Conservation (phyloP, 2,329 filamentous ascomycete species). For the Diaporthe vexans region DNA sequence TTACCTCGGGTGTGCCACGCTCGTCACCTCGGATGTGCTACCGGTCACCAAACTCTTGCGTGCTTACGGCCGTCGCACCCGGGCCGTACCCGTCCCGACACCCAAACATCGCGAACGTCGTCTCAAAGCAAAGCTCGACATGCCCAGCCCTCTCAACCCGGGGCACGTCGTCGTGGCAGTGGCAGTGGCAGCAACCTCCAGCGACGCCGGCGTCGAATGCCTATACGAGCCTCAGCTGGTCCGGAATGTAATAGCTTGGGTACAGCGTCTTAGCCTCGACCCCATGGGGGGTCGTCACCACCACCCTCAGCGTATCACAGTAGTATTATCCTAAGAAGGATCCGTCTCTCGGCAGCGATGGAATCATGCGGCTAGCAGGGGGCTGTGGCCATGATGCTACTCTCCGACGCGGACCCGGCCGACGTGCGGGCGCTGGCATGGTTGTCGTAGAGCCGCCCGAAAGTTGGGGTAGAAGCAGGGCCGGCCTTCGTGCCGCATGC, state of each 20-base stretch:
- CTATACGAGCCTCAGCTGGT: neutral
- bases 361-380: neutral
- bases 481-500: neutral
- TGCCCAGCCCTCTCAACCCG: neutral
- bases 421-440: neutral
- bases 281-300: neutral
- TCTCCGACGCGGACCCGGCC: neutral
- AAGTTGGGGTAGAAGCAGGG: constrained; percentile 17
- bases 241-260: neutral
- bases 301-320: neutral
- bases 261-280: neutral
- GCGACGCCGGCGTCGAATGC: neutral
- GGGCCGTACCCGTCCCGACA: neutral
- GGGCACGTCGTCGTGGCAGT: neutral
- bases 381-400: neutral
- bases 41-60: neutral
- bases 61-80: neutral
- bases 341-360: neutral
- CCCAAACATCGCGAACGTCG: constrained; percentile 7
- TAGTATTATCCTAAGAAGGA: neutral
- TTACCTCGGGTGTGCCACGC: too few relatives aligned
- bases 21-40: too few relatives aligned
- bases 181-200: neutral
- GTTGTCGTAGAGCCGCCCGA: constrained; percentile 3
- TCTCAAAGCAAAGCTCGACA: neutral